Evolutionary conservation across 1,284 basidiomycete genomes (phyloP).

Genomic region (Pascua sp.): DNA sequence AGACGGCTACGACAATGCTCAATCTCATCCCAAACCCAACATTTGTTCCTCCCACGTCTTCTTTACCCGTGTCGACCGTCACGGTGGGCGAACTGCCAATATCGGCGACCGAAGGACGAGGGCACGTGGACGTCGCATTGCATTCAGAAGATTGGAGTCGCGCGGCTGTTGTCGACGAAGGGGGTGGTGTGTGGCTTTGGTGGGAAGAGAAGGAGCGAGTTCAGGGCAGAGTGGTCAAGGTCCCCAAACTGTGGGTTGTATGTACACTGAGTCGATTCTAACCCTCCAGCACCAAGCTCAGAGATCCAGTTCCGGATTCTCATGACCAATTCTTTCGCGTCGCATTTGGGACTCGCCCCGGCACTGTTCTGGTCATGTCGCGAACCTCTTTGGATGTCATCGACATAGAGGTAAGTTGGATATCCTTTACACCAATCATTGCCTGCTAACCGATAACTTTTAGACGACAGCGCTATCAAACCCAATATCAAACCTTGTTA

Average conservation of each 20-base stretch:
- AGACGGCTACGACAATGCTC: slow-evolving; percentile 21
- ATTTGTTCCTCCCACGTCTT: slow-evolving; percentile 12
- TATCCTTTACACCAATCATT: neutral
- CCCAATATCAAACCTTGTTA: neutral
- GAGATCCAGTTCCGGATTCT: slow-evolving; percentile 10
- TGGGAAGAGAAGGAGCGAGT: slow-evolving; percentile 23
- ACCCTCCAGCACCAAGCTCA: slow-evolving; percentile 22
- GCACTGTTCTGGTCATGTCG: slow-evolving; percentile 34
- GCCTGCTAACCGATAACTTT: neutral
- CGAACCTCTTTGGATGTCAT: slow-evolving; percentile 16
- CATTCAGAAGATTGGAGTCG: slow-evolving; percentile 27
- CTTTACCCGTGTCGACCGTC: slow-evolving; percentile 11
- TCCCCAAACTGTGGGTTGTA: slow-evolving; percentile 19
- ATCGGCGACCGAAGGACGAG: slow-evolving; percentile 18
- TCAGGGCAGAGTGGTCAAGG: neutral
- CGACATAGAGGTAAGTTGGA: slow-evolving; percentile 25
- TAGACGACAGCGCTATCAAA: neutral
- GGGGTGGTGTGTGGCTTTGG: slow-evolving; percentile 42
- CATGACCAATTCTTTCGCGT: slow-evolving; percentile 31
- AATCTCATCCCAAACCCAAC: slow-evolving; percentile 22
- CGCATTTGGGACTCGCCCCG: slow-evolving; percentile 29
- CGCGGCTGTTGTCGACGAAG: slow-evolving; percentile 34
- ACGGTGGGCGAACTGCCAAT: slow-evolving; percentile 10
- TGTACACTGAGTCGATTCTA: neutral
- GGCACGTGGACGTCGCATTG: slow-evolving; percentile 33